Evolutionary conservation across 495 filamentous ascomycete genomes (phyloP).

Genomic region (Ramalina intermedia): DNA sequence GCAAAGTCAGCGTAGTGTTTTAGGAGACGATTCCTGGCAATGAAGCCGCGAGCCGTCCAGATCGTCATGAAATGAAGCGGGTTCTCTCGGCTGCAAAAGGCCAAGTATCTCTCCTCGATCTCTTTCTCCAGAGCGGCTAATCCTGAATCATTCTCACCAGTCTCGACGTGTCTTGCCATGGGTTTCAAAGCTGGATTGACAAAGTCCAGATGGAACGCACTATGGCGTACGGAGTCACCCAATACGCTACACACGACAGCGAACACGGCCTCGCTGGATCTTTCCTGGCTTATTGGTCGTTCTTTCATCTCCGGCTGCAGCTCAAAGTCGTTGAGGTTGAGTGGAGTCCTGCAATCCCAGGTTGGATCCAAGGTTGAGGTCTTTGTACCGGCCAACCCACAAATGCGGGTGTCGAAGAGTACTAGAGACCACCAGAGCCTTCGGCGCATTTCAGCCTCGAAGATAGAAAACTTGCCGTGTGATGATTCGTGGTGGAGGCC

Average conservation of each 20-base stretch:
- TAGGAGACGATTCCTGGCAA: slow-evolving; percentile 33
- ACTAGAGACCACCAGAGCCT: slow-evolving; percentile 46
- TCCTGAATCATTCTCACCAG: slow-evolving; percentile 15
- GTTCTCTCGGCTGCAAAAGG: slow-evolving; percentile 31
- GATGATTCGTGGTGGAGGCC: slow-evolving; percentile 34
- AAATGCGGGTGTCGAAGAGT: slow-evolving; percentile 35
- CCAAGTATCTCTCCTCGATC: slow-evolving; percentile 34
- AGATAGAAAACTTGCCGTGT: slow-evolving; percentile 16
- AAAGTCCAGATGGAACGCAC: slow-evolving; percentile 35
- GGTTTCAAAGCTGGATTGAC: slow-evolving; percentile 31
- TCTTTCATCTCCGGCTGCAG: slow-evolving; percentile 35
- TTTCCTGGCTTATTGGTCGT: slow-evolving; percentile 20
- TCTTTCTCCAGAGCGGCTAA: slow-evolving; percentile 26
- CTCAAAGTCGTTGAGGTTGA: slow-evolving; percentile 43
- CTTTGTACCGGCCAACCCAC: slow-evolving; percentile 29
- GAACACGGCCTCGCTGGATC: slow-evolving; percentile 37
- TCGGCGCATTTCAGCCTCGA: slow-evolving; percentile 45
- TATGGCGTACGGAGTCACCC: slow-evolving; percentile 32
- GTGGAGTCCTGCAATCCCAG: slow-evolving; percentile 40
- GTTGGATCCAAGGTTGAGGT: slow-evolving; percentile 27
- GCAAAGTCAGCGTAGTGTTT: slow-evolving; percentile 28
- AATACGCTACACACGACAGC: slow-evolving; percentile 34
- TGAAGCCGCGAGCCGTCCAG: slow-evolving; percentile 28
- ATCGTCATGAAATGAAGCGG: slow-evolving; percentile 40
- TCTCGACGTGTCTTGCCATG: slow-evolving; percentile 18